Evolutionary conservation across 495 filamentous ascomycete genomes (phyloP).

Genomic region (Aspergillus sclerotiicarbonarius): DNA sequence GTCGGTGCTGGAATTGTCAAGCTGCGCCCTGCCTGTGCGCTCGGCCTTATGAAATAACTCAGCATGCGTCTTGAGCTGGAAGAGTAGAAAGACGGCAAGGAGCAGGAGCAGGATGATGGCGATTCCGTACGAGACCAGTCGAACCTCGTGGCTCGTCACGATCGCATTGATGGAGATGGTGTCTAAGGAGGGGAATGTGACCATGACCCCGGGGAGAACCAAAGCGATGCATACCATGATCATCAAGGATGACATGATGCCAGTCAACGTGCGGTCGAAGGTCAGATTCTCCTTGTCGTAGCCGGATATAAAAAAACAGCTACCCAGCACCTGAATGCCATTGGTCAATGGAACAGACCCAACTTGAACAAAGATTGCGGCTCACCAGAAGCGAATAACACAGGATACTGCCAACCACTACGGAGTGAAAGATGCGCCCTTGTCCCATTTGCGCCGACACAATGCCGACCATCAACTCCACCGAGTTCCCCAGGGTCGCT

Average conservation of each 20-base stretch:
- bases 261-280: constrained; percentile 25
- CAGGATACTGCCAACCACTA: constrained; percentile 24
- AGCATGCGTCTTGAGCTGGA: constrained; percentile 28
- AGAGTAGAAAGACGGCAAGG: constrained; percentile 67
- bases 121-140: constrained; percentile 16
- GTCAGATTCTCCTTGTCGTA: constrained; percentile 20
- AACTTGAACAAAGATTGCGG: background rate
- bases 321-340: constrained; percentile 19
- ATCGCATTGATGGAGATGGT: constrained; percentile 2
- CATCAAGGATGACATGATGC: constrained; percentile 27
- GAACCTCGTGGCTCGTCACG: constrained; percentile 37
- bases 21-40: background rate
- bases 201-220: constrained; percentile 27
- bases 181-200: constrained; percentile 20
- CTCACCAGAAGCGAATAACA: constrained; percentile 24
- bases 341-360: background rate
- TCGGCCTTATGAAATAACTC: constrained; percentile 14
- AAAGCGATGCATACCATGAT: constrained; percentile 21
- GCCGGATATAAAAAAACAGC: constrained; percentile 22
- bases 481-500: constrained; percentile 26
- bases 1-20: background rate
- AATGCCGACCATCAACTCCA: constrained; percentile 27
- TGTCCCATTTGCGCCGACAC: constrained; percentile 14
- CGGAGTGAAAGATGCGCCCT: constrained; percentile 17
- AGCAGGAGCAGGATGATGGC: constrained; percentile 58